These are phyloP conservation scores for Acer yangbiense DNA, from an alignment of 345 rosid genomes.

Conservation along the genomic window DNA sequence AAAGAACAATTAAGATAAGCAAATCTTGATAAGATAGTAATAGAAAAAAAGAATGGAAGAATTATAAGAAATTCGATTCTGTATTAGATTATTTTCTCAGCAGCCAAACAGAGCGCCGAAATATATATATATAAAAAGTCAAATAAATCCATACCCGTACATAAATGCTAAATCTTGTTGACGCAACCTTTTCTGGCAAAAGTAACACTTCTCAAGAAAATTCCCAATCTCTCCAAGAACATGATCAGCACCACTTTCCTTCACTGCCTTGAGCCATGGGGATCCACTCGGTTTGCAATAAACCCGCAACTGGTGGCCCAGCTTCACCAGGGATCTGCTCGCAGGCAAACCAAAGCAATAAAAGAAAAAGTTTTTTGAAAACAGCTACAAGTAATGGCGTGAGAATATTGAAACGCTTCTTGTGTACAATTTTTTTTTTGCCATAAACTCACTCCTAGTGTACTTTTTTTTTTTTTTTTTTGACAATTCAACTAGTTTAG, in stretches of 20 bases:
- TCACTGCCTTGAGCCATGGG: conserved; percentile 24
- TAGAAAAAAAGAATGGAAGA: background rate
- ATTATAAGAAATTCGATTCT: background rate
- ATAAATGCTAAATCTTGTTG: conserved; percentile 30
- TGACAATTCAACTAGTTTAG: too few species aligned
- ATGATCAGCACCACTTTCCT: conserved; percentile 3
- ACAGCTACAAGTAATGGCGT: too few species aligned
- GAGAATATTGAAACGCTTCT: too few species aligned
- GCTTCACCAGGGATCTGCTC: background rate
- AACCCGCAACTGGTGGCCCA: background rate
- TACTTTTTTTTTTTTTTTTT: too few species aligned
- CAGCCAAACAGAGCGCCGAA: conserved; percentile 6
- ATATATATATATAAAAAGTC: background rate
- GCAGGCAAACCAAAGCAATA: too few species aligned
- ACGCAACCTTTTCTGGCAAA: conserved; percentile 36
- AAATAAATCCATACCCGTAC: conserved; percentile 38
- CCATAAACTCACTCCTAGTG: too few species aligned
- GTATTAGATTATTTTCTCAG: background rate
- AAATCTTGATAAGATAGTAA: background rate
- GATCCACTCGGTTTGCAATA: conserved; percentile 6
- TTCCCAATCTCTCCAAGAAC: conserved; percentile 11
- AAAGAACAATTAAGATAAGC: background rate
- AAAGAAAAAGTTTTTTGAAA: too few species aligned
- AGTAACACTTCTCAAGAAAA: conserved; percentile 40
- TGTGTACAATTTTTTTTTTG: too few species aligned